phyloP scores from a whole-genome alignment of 108 stramenopile species.

The Cyclotella atomus region DNA sequence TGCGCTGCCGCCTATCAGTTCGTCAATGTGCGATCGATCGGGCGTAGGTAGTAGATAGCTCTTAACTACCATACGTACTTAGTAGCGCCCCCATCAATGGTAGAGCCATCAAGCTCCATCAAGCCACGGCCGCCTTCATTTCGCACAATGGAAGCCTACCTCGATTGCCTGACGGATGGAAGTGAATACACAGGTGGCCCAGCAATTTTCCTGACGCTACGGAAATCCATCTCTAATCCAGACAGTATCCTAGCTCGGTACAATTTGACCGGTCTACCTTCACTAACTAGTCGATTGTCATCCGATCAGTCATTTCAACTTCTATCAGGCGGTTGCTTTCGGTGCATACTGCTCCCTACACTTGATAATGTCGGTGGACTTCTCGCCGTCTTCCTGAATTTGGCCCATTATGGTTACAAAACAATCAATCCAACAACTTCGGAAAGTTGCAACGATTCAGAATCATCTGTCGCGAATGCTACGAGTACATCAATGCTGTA shows the following conservation, averaged over 20 bases:
- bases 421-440: constrained; percentile 19
- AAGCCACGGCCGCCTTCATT: too few relatives aligned
- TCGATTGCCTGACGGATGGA: constrained; percentile 78
- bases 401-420: constrained; percentile 57
- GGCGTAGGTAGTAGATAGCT: too few relatives aligned
- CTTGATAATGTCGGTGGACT: constrained; percentile 47
- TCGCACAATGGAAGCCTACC: constrained; percentile 29
- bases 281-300: constrained; percentile 59
- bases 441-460: neutral
- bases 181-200: constrained; percentile 69
- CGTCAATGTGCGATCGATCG: too few relatives aligned
- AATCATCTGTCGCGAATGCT: constrained; percentile 3
- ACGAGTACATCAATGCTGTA: neutral
- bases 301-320: constrained; percentile 78
- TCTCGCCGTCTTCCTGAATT: constrained; percentile 56
- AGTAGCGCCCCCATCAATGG: too few relatives aligned
- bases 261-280: constrained; percentile 66
- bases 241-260: constrained; percentile 57
- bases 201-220: constrained; percentile 74
- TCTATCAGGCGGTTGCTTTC: constrained; percentile 47
- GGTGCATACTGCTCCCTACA: constrained; percentile 38
- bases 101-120: too few relatives aligned
- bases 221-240: neutral
- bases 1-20: too few relatives aligned
- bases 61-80: too few relatives aligned